These are phyloP conservation scores for Dissophora globulifera DNA, from an alignment of 192 early-diverging fungal species.

Conservation along the genomic window DNA sequence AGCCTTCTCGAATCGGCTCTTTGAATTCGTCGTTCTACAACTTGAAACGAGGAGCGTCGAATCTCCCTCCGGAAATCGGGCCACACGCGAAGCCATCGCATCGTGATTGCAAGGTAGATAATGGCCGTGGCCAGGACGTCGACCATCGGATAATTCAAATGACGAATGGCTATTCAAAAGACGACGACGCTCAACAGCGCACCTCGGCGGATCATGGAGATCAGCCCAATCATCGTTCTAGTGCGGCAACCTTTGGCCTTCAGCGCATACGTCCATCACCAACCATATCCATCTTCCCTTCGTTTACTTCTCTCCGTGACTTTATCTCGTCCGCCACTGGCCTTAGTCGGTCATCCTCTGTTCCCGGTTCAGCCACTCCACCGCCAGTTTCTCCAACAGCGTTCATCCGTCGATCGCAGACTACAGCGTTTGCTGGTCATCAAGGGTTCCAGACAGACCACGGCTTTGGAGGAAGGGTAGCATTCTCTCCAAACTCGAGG, in stretches of 20 bases:
- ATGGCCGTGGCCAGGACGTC: neutral
- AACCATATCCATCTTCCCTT: neutral
- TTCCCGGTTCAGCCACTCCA: neutral
- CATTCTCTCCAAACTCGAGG: slow-evolving; percentile 10
- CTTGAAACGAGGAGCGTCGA: slow-evolving; percentile 7
- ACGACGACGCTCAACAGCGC: neutral
- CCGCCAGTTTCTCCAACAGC: slow-evolving; percentile 7
- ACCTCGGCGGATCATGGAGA: neutral
- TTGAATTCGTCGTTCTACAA: slow-evolving; percentile 11
- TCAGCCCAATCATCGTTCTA: neutral
- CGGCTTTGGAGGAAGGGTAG: neutral
- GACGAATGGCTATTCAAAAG: neutral
- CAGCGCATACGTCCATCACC: slow-evolving; percentile 1
- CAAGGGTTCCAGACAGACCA: neutral
- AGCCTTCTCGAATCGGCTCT: neutral
- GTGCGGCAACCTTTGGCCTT: slow-evolving; percentile 17
- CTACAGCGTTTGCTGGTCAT: neutral
- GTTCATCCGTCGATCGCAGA: slow-evolving; percentile 21
- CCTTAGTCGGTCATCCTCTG: slow-evolving; percentile 2
- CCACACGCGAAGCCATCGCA: too few species aligned
- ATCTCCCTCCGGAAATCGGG: neutral
- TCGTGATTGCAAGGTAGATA: too few species aligned
- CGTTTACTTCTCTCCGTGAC: slow-evolving; percentile 11
- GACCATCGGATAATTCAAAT: slow-evolving; percentile 1
- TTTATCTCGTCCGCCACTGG: slow-evolving; percentile 12